Evolutionary conservation across 2,329 filamentous ascomycete genomes (phyloP), one percentile per base, ranked within the genome.

Genomic region (Paecilomyces formosus): DNA sequence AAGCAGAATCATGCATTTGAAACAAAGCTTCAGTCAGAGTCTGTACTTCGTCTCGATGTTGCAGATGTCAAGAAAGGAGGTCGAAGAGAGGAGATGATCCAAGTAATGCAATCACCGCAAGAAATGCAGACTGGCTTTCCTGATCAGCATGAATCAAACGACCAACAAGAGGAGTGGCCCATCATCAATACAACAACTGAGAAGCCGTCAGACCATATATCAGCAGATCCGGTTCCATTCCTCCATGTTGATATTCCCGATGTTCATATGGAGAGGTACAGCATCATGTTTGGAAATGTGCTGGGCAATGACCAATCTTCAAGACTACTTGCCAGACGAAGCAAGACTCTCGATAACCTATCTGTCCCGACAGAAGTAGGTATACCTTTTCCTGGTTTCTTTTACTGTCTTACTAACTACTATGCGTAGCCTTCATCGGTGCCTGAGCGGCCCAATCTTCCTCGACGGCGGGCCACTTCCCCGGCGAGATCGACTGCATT

Each of bases 221-320:
- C 35, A n/a, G 6, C 39, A 18, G 39, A 21, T n/a, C 21, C 54
- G 3, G 58, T 61, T 18, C 68, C 76, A 1, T 72, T 88, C 6
- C 77, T 97, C 21, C 81, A 92, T 65, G 82, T 97, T 15, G 85
- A 92, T 56, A 94, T 97, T 58, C 92, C 93, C 0, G 83, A 84
- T 55, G 82, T 89, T 57, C 85, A 88, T 62, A 81, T 97, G 81
- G 93, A 97, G 70, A 81, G 93, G 54, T 97, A 96, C 66, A 96
- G 92, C 65, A 84, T 97, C 63, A 97, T 97, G 92, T 97, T 97
- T 69, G 85, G 87, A 57, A 84, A 83, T 39, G 79, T 97, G 6
- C 77, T 96, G 26, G 82, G 66, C 33, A 69, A 71, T 84, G 61
- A 70, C 61, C 63, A 68, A 31, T 64, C 69, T 33, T 65, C 73